Percentiles rank a stretch among this genome's conserved stretches.
phyloP scores from a whole-genome alignment of 1,284 basidiomycete species.

The Cutaneotrichosporon cutaneum region DNA sequence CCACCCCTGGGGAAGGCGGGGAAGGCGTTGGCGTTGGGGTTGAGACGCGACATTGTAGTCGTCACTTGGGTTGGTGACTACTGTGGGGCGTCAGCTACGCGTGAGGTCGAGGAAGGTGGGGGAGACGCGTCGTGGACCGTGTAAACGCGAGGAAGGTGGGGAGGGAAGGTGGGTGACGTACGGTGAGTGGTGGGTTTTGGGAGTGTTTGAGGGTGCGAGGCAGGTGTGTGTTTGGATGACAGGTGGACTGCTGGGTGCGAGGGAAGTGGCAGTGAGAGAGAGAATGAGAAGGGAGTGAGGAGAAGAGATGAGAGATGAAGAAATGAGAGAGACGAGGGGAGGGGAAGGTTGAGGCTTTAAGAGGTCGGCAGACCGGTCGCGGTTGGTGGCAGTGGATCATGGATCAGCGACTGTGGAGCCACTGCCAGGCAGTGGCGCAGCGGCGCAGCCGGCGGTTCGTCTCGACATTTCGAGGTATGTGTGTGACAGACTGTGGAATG shows the following conservation, averaged over 20 bases:
- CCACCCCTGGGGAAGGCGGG: too few species aligned
- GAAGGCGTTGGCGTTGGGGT: slow-evolving; percentile 14
- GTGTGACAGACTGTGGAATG: neutral
- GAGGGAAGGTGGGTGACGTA: neutral
- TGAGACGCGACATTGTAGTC: slow-evolving; percentile 14
- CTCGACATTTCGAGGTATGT: too few species aligned
- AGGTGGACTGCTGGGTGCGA: neutral
- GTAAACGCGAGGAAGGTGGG: neutral
- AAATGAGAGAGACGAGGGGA: neutral
- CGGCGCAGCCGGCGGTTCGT: too few species aligned
- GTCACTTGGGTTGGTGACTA: neutral
- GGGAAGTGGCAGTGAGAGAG: neutral
- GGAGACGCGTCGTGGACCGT: neutral
- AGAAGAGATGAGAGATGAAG: neutral
- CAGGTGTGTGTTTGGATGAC: neutral
- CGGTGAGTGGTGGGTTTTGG: neutral
- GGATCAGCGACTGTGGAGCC: too few species aligned
- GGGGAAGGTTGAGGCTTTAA: too few species aligned
- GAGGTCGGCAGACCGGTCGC: too few species aligned
- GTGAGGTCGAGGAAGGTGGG: neutral
- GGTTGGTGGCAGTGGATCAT: too few species aligned
- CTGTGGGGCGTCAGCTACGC: neutral
- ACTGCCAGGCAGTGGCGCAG: too few species aligned
- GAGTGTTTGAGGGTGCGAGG: neutral
- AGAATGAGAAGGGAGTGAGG: neutral